Base-by-base conservation (phyloP, 257 asterid genomes). In the Thymus quinquecostatus region DNA sequence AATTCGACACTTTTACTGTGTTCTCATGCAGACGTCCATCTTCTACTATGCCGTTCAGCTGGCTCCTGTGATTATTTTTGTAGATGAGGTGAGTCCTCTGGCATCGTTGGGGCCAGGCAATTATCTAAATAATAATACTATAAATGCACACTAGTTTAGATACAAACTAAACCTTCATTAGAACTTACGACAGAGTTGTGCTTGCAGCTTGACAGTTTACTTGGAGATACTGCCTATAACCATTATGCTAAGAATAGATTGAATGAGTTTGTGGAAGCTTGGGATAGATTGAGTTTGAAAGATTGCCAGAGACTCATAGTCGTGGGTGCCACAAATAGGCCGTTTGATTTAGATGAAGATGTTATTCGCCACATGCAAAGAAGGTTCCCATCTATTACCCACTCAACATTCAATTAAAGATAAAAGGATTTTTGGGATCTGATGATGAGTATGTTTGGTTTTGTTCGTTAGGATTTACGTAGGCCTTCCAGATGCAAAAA, bases 401-500 rank as follows among this genome's bases (percentile, higher is more conserved):
- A 34, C 38, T 34, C 38, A 34, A 34, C 4, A 34, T 34, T 34
- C 21, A 21, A 34, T 34, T 34, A 34, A 34, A 34, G 4, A 34
- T 3, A 34, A 34, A 34, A 3, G 4, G 4, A 1, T 21, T 34
- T 34, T 34, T 2, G 4, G 38, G 4, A 34, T 34, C 38, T 34
- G 38, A 34, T 21, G 21, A 21, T 34, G 38, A 34, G 4, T 34
- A 34, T 34, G 38, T 34, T 34, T 34, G 38, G 38, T 34, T 0
- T 34, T 34, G 21, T 21, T 34, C 3, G 38, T 34, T 34, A 93
- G 98, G 91, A 87, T 93, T 59, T 89, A 93, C 47, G 92, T 94
- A 60, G 97, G 87, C 80, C 89, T 91, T 7, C 99, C 99, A 10
- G 99, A 94, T 86, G 91, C 88, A 34, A 90, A 57, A 72, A 94